Evolutionary conservation across 2,329 filamentous ascomycete genomes (phyloP).

Genomic region (Diaporthe citrichinensis): DNA sequence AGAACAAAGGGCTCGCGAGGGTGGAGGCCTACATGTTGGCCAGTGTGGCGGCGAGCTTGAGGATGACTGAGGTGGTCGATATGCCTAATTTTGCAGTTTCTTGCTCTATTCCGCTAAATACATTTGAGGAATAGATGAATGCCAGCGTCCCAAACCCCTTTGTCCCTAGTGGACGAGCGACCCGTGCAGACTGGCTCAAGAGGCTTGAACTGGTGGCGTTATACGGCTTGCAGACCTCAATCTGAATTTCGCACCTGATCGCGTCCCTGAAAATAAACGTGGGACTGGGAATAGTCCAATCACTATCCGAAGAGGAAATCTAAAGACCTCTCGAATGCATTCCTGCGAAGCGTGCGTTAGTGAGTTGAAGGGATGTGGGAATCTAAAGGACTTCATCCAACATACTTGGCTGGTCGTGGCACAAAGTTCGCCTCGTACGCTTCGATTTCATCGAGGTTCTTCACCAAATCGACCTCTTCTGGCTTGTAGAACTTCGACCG

Average conservation of each 20-base stretch:
- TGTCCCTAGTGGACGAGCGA: neutral
- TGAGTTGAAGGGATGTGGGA: neutral
- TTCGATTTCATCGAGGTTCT: conserved; percentile 72
- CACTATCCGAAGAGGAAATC: conserved; percentile 47
- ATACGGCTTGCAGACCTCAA: neutral
- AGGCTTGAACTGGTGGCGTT: neutral
- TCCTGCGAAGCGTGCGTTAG: conserved; percentile 40
- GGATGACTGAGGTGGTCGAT: conserved; percentile 66
- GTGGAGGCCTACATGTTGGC: conserved; percentile 67
- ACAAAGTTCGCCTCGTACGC: conserved; percentile 56
- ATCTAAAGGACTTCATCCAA: neutral
- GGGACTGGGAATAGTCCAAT: neutral
- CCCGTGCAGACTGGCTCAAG: neutral
- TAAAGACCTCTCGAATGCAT: conserved; percentile 42
- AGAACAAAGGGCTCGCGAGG: conserved; percentile 59
- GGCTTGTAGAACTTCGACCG: conserved; percentile 69
- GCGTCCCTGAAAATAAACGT: neutral
- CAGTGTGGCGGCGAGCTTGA: conserved; percentile 64
- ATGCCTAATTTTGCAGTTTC: conserved; percentile 68
- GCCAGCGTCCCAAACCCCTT: neutral
- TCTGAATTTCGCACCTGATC: neutral
- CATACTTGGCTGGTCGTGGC: conserved; percentile 40
- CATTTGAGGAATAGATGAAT: conserved; percentile 54
- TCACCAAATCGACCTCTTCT: conserved; percentile 72
- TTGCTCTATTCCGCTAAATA: conserved; percentile 62